These are phyloP conservation scores for Corylus heterophylla DNA, from an alignment of 306 rosid genomes.

Conservation along the genomic window DNA sequence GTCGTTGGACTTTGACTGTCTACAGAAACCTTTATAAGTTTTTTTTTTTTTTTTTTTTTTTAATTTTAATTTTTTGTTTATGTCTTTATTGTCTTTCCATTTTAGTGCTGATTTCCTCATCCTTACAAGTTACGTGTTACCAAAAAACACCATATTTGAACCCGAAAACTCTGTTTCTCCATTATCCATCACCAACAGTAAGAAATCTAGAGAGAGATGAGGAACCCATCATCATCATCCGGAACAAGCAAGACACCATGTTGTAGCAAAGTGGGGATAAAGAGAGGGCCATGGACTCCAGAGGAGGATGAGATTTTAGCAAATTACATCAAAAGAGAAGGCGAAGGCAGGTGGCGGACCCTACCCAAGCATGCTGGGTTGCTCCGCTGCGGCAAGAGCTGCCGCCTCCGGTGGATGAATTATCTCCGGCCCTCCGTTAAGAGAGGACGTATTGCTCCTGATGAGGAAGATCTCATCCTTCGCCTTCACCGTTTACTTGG, in stretches of 20 bases:
- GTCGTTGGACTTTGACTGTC: background rate
- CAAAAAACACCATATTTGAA: background rate
- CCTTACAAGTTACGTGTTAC: background rate
- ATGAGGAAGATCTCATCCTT: conserved; percentile 89
- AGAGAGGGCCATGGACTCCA: conserved; percentile 85
- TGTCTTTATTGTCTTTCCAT: background rate
- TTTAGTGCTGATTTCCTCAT: background rate
- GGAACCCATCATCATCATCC: conserved; percentile 17
- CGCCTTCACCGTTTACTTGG: conserved; percentile 96
- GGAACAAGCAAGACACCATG: conserved; percentile 35
- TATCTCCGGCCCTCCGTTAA: conserved; percentile 87
- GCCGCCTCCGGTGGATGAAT: conserved; percentile 95
- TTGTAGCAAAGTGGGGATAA: conserved; percentile 62
- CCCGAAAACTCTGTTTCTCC: background rate
- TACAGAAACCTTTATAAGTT: too few relatives aligned
- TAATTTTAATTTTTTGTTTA: background rate
- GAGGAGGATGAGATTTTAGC: conserved; percentile 67
- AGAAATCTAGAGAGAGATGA: background rate
- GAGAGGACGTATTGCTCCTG: conserved; percentile 86
- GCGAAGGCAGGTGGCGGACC: conserved; percentile 83
- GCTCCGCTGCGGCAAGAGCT: conserved; percentile 87
- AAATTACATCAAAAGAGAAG: conserved; percentile 57
- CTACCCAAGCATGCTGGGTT: conserved; percentile 73
- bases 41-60: background rate
- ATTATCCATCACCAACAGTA: background rate